Evolutionary conservation across 1,139 yeast genomes (phyloP).

Genomic region (Pichia sp.): DNA sequence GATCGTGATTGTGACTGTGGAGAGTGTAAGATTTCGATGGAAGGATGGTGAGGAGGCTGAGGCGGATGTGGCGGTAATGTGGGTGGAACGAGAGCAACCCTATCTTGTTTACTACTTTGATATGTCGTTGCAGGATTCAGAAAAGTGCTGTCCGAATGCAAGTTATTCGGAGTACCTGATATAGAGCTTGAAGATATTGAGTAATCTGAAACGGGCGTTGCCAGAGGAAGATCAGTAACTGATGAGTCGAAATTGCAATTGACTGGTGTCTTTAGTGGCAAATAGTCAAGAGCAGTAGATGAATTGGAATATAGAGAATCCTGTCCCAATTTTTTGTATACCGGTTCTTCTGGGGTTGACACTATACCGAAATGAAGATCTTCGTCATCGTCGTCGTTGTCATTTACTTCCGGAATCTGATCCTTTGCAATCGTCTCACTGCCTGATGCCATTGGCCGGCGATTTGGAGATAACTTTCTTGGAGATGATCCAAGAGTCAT

Average conservation of each 20-base stretch:
- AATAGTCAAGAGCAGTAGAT: slow-evolving; percentile 6
- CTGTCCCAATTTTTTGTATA: slow-evolving; percentile 19
- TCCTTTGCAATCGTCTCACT: background rate
- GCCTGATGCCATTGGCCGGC: slow-evolving; percentile 3
- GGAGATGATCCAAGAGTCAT: slow-evolving; percentile 30
- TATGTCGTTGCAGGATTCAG: slow-evolving; percentile 5
- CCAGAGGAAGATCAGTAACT: background rate
- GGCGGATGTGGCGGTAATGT: background rate
- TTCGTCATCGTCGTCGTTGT: slow-evolving; percentile 2
- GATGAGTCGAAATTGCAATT: background rate
- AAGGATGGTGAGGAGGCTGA: slow-evolving; percentile 2
- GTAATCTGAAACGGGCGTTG: background rate
- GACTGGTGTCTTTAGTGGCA: background rate
- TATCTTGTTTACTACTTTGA: slow-evolving; percentile 4
- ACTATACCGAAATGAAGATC: slow-evolving; percentile 10
- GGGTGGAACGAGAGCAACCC: background rate
- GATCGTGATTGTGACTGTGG: background rate
- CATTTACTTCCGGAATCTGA: background rate
- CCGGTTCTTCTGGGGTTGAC: slow-evolving; percentile 15
- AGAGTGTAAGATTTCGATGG: background rate
- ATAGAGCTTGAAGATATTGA: slow-evolving; percentile 3
- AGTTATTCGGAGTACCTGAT: slow-evolving; percentile 4
- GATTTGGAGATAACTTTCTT: slow-evolving; percentile 24
- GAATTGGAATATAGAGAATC: slow-evolving; percentile 7
- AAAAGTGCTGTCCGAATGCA: background rate